phyloP scores from a whole-genome alignment of 306 rosid species.

The Psophocarpus tetragonolobus region DNA sequence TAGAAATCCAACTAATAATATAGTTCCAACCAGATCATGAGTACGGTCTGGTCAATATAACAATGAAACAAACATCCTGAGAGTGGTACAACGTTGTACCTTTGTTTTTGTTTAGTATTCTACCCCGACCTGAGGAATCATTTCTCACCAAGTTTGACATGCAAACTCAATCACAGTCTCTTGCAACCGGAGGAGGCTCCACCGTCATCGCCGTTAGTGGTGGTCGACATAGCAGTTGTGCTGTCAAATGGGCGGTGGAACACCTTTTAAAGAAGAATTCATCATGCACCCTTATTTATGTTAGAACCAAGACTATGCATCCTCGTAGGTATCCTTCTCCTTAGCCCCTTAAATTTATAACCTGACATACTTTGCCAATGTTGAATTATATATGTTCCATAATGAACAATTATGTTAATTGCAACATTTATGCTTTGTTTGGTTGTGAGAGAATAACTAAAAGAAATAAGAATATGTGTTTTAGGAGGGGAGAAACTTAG shows the following conservation, averaged over 20 bases:
- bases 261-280: slow-evolving; percentile 43
- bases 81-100: neutral
- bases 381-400: neutral
- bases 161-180: neutral
- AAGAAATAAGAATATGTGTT: too few relatives aligned
- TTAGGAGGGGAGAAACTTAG: too few relatives aligned
- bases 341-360: neutral
- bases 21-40: neutral
- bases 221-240: slow-evolving; percentile 64
- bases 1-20: neutral
- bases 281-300: slow-evolving; percentile 65
- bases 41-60: neutral
- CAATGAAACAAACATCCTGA: neutral
- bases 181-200: neutral
- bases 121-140: neutral
- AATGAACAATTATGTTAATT: neutral
- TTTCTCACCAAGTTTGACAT: neutral
- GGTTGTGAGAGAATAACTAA: too few relatives aligned
- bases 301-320: slow-evolving; percentile 51
- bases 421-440: neutral
- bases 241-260: slow-evolving; percentile 88
- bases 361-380: neutral
- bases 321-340: slow-evolving; percentile 78
- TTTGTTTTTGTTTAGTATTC: neutral
- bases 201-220: slow-evolving; percentile 60